phyloP scores from a whole-genome alignment of 768 basidiomycete species.

The Panaeolus papilionaceus region DNA sequence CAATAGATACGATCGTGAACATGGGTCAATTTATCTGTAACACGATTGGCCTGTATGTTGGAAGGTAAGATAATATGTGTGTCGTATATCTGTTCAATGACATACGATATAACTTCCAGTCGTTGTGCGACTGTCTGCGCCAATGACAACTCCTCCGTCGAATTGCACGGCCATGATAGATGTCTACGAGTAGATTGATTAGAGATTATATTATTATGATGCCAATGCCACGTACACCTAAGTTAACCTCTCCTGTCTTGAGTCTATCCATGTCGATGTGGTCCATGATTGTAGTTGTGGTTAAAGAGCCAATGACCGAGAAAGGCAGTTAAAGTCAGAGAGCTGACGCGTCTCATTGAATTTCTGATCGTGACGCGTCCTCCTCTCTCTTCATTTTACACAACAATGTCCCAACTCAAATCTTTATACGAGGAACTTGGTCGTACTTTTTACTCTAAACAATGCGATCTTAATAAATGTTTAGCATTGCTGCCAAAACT shows the following conservation, averaged over 20 bases:
- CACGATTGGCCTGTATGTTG: conserved; percentile 83
- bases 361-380: conserved; percentile 38
- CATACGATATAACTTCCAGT: conserved; percentile 95
- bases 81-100: conserved; percentile 15
- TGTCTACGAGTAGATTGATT: conserved; percentile 59
- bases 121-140: conserved; percentile 97
- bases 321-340: conserved; percentile 33
- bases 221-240: conserved; percentile 71
- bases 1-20: conserved; percentile 99
- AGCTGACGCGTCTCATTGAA: conserved; percentile 58
- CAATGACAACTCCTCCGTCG: conserved; percentile 92
- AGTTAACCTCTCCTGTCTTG: conserved; percentile 95
- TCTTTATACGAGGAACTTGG: conserved; percentile 70
- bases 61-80: conserved; percentile 16
- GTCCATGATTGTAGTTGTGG: conserved; percentile 50
- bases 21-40: conserved; percentile 97
- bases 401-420: conserved; percentile 62
- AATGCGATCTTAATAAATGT: conserved; percentile 73
- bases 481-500: conserved; percentile 70
- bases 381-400: conserved; percentile 25
- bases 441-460: conserved; percentile 67
- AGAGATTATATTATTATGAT: conserved; percentile 12
- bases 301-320: conserved; percentile 27
- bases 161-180: conserved; percentile 99
- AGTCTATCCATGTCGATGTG: conserved; percentile 85